Conservation (phyloP, 805 yeast genomes). For the Grigorovia jiainica region DNA sequence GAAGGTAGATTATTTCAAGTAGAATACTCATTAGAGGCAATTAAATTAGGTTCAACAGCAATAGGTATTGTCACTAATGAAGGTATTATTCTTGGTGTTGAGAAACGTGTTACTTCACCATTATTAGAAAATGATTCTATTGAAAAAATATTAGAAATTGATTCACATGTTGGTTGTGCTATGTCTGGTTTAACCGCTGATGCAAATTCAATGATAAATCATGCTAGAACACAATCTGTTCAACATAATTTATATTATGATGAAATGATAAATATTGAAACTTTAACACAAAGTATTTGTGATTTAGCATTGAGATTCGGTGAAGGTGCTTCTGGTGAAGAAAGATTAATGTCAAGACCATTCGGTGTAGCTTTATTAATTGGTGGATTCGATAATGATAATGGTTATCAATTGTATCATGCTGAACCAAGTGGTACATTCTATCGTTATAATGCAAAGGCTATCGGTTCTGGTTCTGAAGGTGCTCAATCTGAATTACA, state of each 20-base stretch:
- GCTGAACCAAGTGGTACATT: constrained; percentile 99
- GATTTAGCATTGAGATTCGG: constrained; percentile 95
- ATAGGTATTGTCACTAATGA: constrained; percentile 92
- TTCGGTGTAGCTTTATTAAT: constrained; percentile 95
- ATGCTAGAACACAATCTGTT: constrained; percentile 83
- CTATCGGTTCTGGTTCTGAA: constrained; percentile 97
- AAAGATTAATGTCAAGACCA: constrained; percentile 88
- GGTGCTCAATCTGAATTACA: constrained; percentile 98
- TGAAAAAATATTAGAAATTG: constrained; percentile 93
- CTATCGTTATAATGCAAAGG: constrained; percentile 95
- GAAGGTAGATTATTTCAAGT: constrained; percentile 98
- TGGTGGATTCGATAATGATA: constrained; percentile 87
- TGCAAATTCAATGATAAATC: constrained; percentile 97
- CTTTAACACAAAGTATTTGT: constrained; percentile 92
- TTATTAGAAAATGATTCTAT: constrained; percentile 85
- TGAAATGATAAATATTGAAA: constrained; percentile 85
- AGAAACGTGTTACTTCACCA: constrained; percentile 90
- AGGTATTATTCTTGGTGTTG: constrained; percentile 94
- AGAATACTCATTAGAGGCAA: constrained; percentile 95
- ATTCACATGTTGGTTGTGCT: constrained; percentile 92
- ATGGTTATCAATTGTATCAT: constrained; percentile 93
- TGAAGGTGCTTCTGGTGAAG: constrained; percentile 95
- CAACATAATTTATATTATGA: constrained; percentile 86
- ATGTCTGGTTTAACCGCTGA: constrained; percentile 98
- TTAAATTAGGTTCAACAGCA: constrained; percentile 85